Conservation (phyloP, 441 rosid species). For the Isatis lusitanica region DNA sequence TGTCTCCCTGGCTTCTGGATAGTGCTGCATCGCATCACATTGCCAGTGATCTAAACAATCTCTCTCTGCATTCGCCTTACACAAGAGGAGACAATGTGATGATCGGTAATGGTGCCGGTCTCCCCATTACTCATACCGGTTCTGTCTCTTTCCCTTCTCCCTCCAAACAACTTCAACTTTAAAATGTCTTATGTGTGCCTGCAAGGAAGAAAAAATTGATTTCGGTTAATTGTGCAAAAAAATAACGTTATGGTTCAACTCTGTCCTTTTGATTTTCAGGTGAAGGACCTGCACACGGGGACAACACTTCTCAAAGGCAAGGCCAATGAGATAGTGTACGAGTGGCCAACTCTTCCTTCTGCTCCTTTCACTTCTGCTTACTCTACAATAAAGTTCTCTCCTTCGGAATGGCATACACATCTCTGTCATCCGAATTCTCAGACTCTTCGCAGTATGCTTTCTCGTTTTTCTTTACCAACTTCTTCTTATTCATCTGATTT, state of each 20-base stretch:
- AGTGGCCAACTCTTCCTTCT: background rate
- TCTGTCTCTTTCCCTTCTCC: background rate
- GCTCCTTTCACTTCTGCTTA: background rate
- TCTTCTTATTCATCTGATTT: background rate
- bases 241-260: background rate
- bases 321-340: background rate
- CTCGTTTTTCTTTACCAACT: background rate
- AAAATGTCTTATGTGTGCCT: background rate
- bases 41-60: background rate
- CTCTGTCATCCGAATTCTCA: background rate
- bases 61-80: background rate
- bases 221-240: background rate
- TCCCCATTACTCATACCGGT: background rate
- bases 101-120: background rate
- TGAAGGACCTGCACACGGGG: background rate
- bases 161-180: accelerated
- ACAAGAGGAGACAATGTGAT: background rate
- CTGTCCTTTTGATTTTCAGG: background rate
- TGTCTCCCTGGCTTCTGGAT: background rate
- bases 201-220: background rate
- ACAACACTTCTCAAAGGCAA: background rate
- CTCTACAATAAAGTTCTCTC: background rate
- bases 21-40: background rate
- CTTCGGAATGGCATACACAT: background rate
- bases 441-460: too few species aligned